A percentile compares a stretch with the other conserved stretches of the same genome.
These are phyloP conservation scores for Ustilago sp. DNA, from an alignment of 1,284 basidiomycete genomes.

Conservation along the genomic window DNA sequence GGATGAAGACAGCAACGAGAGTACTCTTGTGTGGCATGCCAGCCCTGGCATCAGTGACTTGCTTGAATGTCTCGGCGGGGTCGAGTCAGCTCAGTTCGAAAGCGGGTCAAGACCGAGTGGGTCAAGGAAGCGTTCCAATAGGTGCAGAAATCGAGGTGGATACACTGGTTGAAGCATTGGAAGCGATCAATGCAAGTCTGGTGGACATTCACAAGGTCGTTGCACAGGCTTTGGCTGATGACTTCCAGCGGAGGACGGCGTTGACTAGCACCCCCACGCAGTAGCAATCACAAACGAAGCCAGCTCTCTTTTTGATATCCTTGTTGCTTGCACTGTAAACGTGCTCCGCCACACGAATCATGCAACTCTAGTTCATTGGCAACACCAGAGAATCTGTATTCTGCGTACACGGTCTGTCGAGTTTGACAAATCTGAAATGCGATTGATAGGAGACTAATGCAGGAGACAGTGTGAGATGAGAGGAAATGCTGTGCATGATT, in stretches of 20 bases:
- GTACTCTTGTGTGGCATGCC: constrained; percentile 86
- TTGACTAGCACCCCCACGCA: constrained; percentile 6
- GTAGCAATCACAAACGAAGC: neutral
- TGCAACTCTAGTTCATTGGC: no score
- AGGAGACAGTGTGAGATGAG: constrained; percentile 1
- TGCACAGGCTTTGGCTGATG: constrained; percentile 35
- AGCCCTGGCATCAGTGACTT: constrained; percentile 84
- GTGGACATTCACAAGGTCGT: constrained; percentile 52
- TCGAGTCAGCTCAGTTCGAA: constrained; percentile 14
- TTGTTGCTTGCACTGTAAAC: neutral
- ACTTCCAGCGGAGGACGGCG: constrained; percentile 38
- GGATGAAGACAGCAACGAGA: constrained; percentile 34
- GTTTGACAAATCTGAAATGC: constrained; percentile 5
- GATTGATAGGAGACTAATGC: constrained; percentile 9
- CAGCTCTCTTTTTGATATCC: neutral
- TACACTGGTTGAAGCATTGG: constrained; percentile 28
- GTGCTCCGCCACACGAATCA: neutral
- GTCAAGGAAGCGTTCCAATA: neutral
- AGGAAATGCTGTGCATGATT: constrained; percentile 5
- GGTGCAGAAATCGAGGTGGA: constrained; percentile 24
- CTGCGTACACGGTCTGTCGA: neutral
- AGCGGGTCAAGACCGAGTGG: neutral
- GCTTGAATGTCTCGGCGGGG: constrained; percentile 37
- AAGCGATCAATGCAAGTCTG: constrained; percentile 26
- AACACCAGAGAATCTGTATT: neutral